Conservation (phyloP, 1,139 yeast species). For the Candida smagusa region DNA sequence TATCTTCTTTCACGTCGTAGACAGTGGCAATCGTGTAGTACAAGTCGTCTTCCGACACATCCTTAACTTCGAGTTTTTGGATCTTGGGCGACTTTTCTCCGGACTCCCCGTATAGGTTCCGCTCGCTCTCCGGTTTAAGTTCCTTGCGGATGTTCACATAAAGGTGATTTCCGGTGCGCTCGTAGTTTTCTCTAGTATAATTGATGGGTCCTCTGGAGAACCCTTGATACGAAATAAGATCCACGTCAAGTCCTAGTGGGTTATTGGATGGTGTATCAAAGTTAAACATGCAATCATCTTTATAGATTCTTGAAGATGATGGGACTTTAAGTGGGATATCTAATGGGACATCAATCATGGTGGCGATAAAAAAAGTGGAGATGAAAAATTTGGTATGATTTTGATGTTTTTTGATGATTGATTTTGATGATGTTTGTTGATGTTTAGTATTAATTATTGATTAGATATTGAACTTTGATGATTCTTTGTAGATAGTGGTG, state of each 20-base stretch:
- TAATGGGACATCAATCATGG: constrained; percentile 17
- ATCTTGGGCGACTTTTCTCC: constrained; percentile 51
- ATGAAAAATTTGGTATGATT: too few species aligned
- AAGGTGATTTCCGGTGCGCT: constrained; percentile 48
- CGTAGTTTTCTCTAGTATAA: constrained; percentile 54
- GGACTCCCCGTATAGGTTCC: constrained; percentile 19
- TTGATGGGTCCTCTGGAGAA: constrained; percentile 51
- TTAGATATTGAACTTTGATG: too few species aligned
- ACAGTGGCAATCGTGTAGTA: constrained; percentile 50
- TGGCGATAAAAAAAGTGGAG: neutral
- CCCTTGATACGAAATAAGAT: constrained; percentile 63
- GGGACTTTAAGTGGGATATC: constrained; percentile 19
- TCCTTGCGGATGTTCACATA: constrained; percentile 55
- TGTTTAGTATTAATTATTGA: too few species aligned
- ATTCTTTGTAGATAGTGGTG: too few species aligned
- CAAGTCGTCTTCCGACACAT: constrained; percentile 64
- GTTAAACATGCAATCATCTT: constrained; percentile 81
- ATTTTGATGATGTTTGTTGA: too few species aligned
- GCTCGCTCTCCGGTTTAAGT: constrained; percentile 36
- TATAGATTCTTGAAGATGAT: constrained; percentile 45
- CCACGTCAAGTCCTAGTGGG: constrained; percentile 64
- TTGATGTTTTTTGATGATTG: too few species aligned
- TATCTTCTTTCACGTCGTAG: constrained; percentile 39
- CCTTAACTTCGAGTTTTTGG: constrained; percentile 71
- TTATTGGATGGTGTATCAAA: constrained; percentile 70